Base-by-base conservation (phyloP, 768 basidiomycete species). In the Porphyrellus cyaneotinctus region DNA sequence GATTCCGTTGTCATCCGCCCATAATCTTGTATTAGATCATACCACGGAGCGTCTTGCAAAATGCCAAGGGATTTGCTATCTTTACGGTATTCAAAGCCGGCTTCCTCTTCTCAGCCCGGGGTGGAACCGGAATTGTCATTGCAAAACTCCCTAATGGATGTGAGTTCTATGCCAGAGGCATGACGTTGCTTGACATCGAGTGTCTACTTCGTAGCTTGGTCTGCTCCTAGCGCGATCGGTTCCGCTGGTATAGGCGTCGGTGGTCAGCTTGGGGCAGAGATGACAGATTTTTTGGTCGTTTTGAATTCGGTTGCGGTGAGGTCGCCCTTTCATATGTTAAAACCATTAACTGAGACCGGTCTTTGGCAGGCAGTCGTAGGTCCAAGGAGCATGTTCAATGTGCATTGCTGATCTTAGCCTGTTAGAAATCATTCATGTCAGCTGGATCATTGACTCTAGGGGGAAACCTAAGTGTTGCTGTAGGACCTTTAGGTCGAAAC, bases 201-300 rank as follows among this genome's bases (percentile, higher is more conserved):
- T 54, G 7, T 52, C 38, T 38, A 87, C 82, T 78, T 37, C 92
- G 85, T 51, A 93, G 88, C 81, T 33, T 99, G 95, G 95, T 91
- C 90, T 32, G 85, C 94, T 18, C 97, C 97, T 4, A 89, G 87
- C 65, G 97, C 95, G 3, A 95, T 99, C 41, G 95, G 94, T 23
- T 86, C 91, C 4, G 95, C 88, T 14, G 95, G 95, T 0, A 65
- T 95, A 6, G 95, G 95, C 0, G 74, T 95, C 5, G 97, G 95
- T 18, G 83, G 87, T 18, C 89, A 91, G 62, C 77, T 80, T 18
- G 89, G 89, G 20, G 88, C 87, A 43, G 88, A 92, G 68, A 81
- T 95, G 75, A 95, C 93, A 0, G 93, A 95, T 62, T 95, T 95
- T 63, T 72, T 95, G 53, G 78, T 97, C 52, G 87, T 97, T 28